Conservation (phyloP, 306 rosid species). For the Lotus japonicus region DNA sequence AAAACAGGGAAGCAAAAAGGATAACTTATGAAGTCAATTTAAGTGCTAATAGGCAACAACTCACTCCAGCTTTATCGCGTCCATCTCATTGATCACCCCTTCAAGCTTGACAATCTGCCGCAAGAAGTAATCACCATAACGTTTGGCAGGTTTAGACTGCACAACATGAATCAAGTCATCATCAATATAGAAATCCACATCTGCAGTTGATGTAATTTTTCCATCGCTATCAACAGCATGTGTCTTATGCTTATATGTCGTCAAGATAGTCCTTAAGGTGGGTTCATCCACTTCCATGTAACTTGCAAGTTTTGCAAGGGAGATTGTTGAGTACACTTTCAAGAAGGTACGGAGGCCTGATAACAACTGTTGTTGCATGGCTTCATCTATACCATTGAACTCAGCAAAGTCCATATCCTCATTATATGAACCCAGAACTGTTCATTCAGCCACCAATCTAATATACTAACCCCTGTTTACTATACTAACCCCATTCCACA, state of each 20-base stretch:
- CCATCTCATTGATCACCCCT: slow-evolving; percentile 75
- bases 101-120: slow-evolving; percentile 93
- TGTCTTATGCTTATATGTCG: slow-evolving; percentile 92
- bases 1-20: slow-evolving; percentile 5
- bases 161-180: slow-evolving; percentile 64
- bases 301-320: slow-evolving; percentile 77
- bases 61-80: slow-evolving; percentile 75
- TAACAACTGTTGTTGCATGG: slow-evolving; percentile 88
- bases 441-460: too few relatives aligned
- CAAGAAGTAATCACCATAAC: slow-evolving; percentile 82
- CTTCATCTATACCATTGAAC: slow-evolving; percentile 44
- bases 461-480: too few relatives aligned
- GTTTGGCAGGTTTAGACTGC: slow-evolving; percentile 67
- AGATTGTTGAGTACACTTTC: slow-evolving; percentile 82
- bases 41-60: background rate
- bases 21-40: background rate
- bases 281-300: slow-evolving; percentile 98
- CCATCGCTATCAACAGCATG: slow-evolving; percentile 80
- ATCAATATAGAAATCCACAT: slow-evolving; percentile 77
- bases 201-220: slow-evolving; percentile 78
- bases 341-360: slow-evolving; percentile 86
- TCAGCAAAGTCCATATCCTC: too few relatives aligned
- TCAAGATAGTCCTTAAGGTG: slow-evolving; percentile 84
- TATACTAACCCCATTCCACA: too few relatives aligned
- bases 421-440: too few relatives aligned